A percentile compares a stretch with the other conserved stretches of the same genome.
Conservation (phyloP, 345 rosid species). For the Tarenaya hassleriana region DNA sequence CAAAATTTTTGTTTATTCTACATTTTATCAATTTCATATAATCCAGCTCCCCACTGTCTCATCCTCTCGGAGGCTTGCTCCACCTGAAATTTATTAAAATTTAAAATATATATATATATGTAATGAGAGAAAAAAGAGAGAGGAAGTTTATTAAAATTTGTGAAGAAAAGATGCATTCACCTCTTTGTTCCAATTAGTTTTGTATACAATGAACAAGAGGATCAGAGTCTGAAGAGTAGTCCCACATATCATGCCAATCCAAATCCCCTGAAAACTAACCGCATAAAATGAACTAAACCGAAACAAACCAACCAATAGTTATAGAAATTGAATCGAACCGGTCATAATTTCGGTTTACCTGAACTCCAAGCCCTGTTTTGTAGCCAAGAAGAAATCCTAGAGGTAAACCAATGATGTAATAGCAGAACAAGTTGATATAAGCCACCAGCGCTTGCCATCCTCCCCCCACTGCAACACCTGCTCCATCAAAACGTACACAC, state of each 20-base stretch:
- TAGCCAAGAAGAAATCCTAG: constrained; percentile 82
- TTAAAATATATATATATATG: background rate
- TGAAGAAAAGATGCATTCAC: constrained; percentile 19
- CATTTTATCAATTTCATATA: constrained; percentile 22
- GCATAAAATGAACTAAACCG: background rate
- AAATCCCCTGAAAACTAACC: constrained; percentile 54
- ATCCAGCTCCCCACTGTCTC: constrained; percentile 53
- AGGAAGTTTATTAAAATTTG: too few relatives aligned
- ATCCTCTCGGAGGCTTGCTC: constrained; percentile 69
- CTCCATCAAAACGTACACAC: background rate
- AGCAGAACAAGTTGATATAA: constrained; percentile 74
- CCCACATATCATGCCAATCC: constrained; percentile 92
- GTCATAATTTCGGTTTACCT: constrained; percentile 35
- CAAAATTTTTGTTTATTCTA: background rate
- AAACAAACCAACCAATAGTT: background rate
- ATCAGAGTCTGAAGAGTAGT: constrained; percentile 76
- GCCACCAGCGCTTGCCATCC: constrained; percentile 97
- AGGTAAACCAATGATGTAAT: constrained; percentile 64
- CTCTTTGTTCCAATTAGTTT: constrained; percentile 88
- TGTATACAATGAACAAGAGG: constrained; percentile 46
- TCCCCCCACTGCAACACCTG: constrained; percentile 94
- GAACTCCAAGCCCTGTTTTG: constrained; percentile 51
- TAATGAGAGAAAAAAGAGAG: too few relatives aligned
- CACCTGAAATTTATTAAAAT: constrained; percentile 36
- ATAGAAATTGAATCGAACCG: background rate